phyloP scores from a whole-genome alignment of 2,329 filamentous ascomycete species.

The Huntiella bhutanensis region DNA sequence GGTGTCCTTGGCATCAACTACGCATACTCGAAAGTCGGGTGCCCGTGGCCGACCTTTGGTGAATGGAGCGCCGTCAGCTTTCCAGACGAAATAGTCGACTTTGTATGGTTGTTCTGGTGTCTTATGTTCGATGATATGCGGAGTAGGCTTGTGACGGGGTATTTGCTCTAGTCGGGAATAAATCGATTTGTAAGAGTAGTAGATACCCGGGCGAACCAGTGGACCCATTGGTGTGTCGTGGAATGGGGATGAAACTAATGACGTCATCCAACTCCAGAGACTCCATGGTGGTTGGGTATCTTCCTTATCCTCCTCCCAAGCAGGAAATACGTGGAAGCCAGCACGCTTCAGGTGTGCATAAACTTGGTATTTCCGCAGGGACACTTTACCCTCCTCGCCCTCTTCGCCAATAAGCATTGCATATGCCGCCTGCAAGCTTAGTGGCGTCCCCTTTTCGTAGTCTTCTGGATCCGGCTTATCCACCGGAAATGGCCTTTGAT shows the following conservation, averaged over 20 bases:
- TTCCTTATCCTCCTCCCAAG: slow-evolving; percentile 23
- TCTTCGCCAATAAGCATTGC: slow-evolving; percentile 61
- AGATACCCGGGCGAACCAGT: slow-evolving; percentile 41
- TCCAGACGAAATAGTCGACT: slow-evolving; percentile 69
- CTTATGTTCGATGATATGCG: slow-evolving; percentile 12
- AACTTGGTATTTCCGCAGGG: slow-evolving; percentile 69
- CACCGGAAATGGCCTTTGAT: slow-evolving; percentile 13
- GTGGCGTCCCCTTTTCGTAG: slow-evolving; percentile 51
- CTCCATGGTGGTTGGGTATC: slow-evolving; percentile 12
- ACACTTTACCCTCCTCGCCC: slow-evolving; percentile 37
- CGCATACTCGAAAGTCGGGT: slow-evolving; percentile 71
- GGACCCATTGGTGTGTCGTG: slow-evolving; percentile 25
- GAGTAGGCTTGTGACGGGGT: slow-evolving; percentile 42
- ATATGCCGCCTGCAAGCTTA: slow-evolving; percentile 84
- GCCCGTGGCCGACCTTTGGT: slow-evolving; percentile 59
- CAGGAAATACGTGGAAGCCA: slow-evolving; percentile 66
- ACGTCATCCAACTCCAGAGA: slow-evolving; percentile 36
- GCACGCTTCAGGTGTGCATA: slow-evolving; percentile 67
- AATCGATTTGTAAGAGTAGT: slow-evolving; percentile 49
- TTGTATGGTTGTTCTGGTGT: slow-evolving; percentile 37
- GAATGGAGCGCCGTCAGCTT: slow-evolving; percentile 40
- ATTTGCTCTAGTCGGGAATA: slow-evolving; percentile 62
- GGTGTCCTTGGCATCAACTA: slow-evolving; percentile 57
- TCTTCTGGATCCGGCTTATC: slow-evolving; percentile 19
- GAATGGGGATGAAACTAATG: slow-evolving; percentile 22